phyloP scores from a whole-genome alignment of 1,284 basidiomycete species.

The Microbotryum silenes-acaulis region DNA sequence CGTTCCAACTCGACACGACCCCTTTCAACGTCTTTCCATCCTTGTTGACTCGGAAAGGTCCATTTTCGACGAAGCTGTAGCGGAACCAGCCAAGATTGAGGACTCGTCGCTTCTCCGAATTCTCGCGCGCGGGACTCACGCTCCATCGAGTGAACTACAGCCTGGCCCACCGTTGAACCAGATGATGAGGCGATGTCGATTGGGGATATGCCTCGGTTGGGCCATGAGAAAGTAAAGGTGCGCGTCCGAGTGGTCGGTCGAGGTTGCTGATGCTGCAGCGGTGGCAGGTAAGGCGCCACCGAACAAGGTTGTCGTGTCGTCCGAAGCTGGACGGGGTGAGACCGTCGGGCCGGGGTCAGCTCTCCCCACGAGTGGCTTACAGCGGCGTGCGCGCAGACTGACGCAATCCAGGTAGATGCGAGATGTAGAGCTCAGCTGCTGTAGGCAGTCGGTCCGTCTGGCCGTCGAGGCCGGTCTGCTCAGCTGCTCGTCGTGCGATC shows the following conservation, averaged over 20 bases:
- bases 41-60: slow-evolving; percentile 57
- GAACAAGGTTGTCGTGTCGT: slow-evolving; percentile 24
- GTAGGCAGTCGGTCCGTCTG: slow-evolving; percentile 6
- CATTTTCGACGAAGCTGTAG: slow-evolving; percentile 78
- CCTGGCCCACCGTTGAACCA: slow-evolving; percentile 56
- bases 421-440: slow-evolving; percentile 14
- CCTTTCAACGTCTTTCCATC: slow-evolving; percentile 59
- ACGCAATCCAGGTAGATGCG: slow-evolving; percentile 14
- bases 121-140: slow-evolving; percentile 37
- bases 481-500: too few relatives aligned
- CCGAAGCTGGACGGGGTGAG: not conserved
- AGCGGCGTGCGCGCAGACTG: not conserved
- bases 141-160: slow-evolving; percentile 92
- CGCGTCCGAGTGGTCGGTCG: slow-evolving; percentile 46
- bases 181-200: slow-evolving; percentile 57
- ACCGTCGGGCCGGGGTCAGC: not conserved
- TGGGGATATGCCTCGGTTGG: slow-evolving; percentile 74
- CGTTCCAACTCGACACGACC: slow-evolving; percentile 87
- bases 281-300: slow-evolving; percentile 34
- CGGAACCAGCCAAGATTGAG: slow-evolving; percentile 1
- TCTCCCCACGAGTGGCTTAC: rapidly evolving
- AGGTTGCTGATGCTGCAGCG: not conserved
- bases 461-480: too few relatives aligned
- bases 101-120: too few relatives aligned
- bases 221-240: slow-evolving; percentile 87